phyloP scores from a whole-genome alignment of 306 rosid species.

The Cajanus cajan region DNA sequence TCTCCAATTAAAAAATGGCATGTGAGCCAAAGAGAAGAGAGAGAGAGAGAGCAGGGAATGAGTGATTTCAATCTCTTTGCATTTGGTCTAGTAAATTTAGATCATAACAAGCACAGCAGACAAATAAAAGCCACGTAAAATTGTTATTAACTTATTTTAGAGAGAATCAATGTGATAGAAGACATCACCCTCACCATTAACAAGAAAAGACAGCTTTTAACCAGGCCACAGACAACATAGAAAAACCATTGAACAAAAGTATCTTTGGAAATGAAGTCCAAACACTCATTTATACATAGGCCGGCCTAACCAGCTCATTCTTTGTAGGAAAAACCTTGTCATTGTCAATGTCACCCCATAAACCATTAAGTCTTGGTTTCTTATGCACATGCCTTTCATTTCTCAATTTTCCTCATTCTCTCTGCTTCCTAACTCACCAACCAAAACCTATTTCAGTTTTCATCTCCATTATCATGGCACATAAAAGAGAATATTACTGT shows the following conservation, averaged over 20 bases:
- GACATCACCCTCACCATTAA: slow-evolving; percentile 29
- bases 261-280: slow-evolving; percentile 31
- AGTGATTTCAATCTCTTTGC: neutral
- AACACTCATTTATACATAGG: slow-evolving; percentile 14
- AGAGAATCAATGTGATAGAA: slow-evolving; percentile 7
- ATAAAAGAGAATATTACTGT: neutral
- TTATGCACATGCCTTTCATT: neutral
- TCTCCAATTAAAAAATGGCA: neutral
- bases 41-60: neutral
- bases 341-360: slow-evolving; percentile 48
- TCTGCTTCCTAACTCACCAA: neutral
- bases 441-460: slow-evolving; percentile 22
- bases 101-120: neutral
- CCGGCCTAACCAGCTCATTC: slow-evolving; percentile 75
- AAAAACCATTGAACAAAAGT: neutral
- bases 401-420: neutral
- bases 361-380: neutral
- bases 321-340: slow-evolving; percentile 40
- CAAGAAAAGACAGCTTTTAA: slow-evolving; percentile 44
- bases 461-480: slow-evolving; percentile 29
- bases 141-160: slow-evolving; percentile 1
- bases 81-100: neutral
- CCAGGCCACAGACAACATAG: slow-evolving; percentile 28
- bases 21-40: neutral
- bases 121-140: neutral